Evolutionary conservation across 139 green algal species (phyloP).

Genomic region (Zygnema cylindricum): DNA sequence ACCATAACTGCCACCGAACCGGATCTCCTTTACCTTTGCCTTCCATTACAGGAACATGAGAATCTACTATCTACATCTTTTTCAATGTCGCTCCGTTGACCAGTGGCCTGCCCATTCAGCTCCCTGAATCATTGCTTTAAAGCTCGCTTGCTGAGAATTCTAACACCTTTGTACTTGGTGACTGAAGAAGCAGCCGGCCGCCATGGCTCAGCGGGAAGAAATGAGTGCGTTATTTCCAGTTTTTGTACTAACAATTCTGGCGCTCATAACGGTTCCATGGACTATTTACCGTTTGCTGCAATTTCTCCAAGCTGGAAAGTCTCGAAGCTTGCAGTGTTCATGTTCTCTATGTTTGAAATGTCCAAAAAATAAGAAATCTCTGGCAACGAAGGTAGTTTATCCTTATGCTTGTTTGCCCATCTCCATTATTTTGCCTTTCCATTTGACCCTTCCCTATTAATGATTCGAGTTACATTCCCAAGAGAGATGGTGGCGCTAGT

Average conservation of each 20-base stretch:
- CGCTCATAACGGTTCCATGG: constrained; percentile 54
- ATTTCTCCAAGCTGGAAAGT: background rate
- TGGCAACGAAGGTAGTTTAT: constrained; percentile 38
- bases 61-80: too few species aligned
- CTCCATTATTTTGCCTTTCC: background rate
- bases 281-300: constrained; percentile 36
- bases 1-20: too few species aligned
- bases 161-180: too few species aligned
- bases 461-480: background rate
- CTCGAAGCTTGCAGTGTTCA: constrained; percentile 17
- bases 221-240: constrained; percentile 60
- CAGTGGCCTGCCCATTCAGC: too few species aligned
- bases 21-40: too few species aligned
- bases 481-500: background rate
- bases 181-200: too few species aligned
- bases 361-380: constrained; percentile 44
- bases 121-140: too few species aligned
- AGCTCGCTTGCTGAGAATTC: too few species aligned
- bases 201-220: constrained; percentile 48
- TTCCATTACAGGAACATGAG: too few species aligned
- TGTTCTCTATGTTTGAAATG: constrained; percentile 33
- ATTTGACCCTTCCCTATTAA: background rate
- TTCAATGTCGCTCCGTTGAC: too few species aligned
- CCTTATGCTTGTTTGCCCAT: constrained; percentile 19
- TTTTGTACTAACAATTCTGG: constrained; percentile 54